Percentiles rank a stretch among this genome's conserved stretches.
Conservation (phyloP, 1,284 basidiomycete genomes). For the Leccinum cinnamomeum region DNA sequence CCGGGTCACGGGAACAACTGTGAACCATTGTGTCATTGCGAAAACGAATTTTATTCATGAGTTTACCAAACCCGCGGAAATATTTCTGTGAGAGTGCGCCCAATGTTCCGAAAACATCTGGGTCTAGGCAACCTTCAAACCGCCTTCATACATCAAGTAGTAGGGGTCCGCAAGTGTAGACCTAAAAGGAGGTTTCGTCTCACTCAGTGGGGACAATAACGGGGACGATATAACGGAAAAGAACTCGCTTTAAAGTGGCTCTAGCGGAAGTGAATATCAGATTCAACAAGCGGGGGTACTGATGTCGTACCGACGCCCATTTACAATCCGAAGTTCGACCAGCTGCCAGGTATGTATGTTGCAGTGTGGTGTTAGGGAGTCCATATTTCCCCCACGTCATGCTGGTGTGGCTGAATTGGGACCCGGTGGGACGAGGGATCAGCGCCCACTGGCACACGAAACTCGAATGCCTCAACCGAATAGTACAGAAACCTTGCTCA, state of each 20-base stretch:
- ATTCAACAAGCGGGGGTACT: neutral
- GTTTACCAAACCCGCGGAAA: neutral
- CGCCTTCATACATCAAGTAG: neutral
- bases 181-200: neutral
- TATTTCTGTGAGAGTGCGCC: neutral
- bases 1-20: neutral
- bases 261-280: neutral
- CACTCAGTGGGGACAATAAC: neutral
- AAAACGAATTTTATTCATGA: neutral
- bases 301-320: neutral
- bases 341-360: neutral
- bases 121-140: neutral
- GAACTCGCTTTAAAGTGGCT: neutral
- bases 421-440: neutral
- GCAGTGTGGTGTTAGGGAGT: neutral
- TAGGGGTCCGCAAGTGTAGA: neutral
- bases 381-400: neutral
- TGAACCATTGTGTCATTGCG: neutral
- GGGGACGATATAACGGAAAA: neutral
- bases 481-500: constrained; percentile 34
- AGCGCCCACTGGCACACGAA: neutral
- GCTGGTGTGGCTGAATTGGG: neutral
- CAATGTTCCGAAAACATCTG: neutral
- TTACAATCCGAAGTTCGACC: neutral
- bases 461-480: constrained; percentile 25